Evolutionary conservation across 2,329 filamentous ascomycete species (phyloP).

Genomic region (Fusarium sp.): DNA sequence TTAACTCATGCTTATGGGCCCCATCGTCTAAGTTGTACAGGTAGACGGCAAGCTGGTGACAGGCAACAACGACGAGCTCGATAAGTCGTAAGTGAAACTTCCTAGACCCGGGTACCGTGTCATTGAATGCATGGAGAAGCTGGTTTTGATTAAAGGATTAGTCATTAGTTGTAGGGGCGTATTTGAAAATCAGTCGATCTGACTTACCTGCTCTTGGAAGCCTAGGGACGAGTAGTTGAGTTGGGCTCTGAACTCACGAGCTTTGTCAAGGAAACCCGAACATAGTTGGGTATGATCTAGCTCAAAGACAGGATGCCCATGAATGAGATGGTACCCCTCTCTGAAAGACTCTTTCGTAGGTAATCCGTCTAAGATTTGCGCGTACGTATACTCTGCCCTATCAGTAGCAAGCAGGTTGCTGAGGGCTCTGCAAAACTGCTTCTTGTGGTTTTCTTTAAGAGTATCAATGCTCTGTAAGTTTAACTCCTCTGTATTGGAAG

Average conservation of each 20-base stretch:
- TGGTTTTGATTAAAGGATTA: not conserved
- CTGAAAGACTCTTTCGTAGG: not conserved
- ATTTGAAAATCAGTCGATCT: not conserved
- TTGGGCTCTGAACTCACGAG: not conserved
- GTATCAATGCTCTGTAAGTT: not conserved
- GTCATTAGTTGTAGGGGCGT: not conserved
- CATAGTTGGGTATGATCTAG: conserved; percentile 2
- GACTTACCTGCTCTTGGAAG: not conserved
- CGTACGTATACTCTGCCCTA: not conserved
- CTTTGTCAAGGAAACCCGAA: not conserved
- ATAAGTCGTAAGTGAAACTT: conserved; percentile 12
- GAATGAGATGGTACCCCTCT: not conserved
- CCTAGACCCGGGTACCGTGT: fast-evolving
- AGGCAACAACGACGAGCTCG: conserved; percentile 9
- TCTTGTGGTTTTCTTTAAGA: not conserved
- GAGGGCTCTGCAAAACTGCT: not conserved
- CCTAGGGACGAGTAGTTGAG: not conserved
- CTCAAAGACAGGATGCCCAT: not conserved
- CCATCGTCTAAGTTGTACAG: not conserved
- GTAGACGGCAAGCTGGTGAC: conserved; percentile 10
- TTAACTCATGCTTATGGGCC: conserved; percentile 9
- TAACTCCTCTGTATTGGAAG: not conserved
- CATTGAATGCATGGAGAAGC: conserved; percentile 4
- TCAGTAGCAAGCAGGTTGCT: not conserved
- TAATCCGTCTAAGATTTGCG: conserved; percentile 23